Evolutionary conservation across 257 asterid species (phyloP), one percentile per base, ranked within the genome.

Genomic region (Cinchona pubescens): DNA sequence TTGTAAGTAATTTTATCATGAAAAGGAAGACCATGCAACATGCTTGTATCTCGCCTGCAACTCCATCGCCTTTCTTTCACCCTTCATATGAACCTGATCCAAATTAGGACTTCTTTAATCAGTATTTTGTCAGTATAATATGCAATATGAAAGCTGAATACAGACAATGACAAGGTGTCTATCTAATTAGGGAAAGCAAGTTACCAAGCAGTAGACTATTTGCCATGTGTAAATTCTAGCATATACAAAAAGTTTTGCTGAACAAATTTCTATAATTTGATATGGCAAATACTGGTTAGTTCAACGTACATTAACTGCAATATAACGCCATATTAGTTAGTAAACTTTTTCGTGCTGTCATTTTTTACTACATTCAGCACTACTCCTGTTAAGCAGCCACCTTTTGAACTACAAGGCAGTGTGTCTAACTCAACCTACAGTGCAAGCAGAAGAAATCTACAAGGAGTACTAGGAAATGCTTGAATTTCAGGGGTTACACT

Each of bases 51-150:
- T 59, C 87, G n/a, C 91, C 75, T 89, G 88, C 71, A 72, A 67
- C 82, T 83, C 87, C 87, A 83, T 79, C 55, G 90, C 82, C 85
- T 95, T 95, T 81, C 92, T 86, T 72, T 92, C 99, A 73, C 91
- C 96, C 90, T 91, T 96, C 94, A 95, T 81, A 84, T 95, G 98
- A 83, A 92, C 99, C 99, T 95, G 85, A 77, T 64, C 76, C 46
- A 58, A 80, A 65, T 79, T 48, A 75, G 69, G 35, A 74, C 49
- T 64, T 37, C 55, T 16, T 56, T 23, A 65, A 46, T 5, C 25
- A 13, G 29, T 2, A 19, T 42, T 61, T 38, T 58, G 59, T 16
- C 10, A 42, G 58, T 19, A 59, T 29, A 45, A 23, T 37, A 29
- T 14, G 55, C 23, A 38, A 38, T 8, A 21, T 45, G n/a, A n/a